Percentiles rank a stretch among this genome's conserved stretches.
These are phyloP conservation scores for Microdochium bolleyi DNA, from an alignment of 2,329 filamentous ascomycete species.

Conservation along the genomic window DNA sequence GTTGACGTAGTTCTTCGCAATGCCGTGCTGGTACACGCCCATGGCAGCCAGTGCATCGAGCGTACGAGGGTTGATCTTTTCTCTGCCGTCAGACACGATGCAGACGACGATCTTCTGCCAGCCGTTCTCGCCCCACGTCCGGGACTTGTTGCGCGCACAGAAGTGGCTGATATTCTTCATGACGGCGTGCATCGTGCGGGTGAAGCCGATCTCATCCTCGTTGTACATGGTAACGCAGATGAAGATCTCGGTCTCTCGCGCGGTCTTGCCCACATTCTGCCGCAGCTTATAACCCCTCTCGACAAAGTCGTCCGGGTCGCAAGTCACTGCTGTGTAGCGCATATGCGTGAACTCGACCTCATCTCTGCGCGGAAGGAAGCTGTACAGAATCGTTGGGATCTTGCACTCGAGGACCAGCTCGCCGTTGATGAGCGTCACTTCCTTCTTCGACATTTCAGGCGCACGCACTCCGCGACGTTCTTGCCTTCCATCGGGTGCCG, in stretches of 20 bases:
- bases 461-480: conserved; percentile 78
- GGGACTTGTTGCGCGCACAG: conserved; percentile 86
- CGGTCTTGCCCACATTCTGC: conserved; percentile 86
- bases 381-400: conserved; percentile 96
- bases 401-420: conserved; percentile 98
- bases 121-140: conserved; percentile 96
- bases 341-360: conserved; percentile 96
- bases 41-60: conserved; percentile 92
- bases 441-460: conserved; percentile 84
- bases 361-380: conserved; percentile 86
- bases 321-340: conserved; percentile 91
- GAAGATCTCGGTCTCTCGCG: conserved; percentile 87
- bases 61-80: conserved; percentile 83
- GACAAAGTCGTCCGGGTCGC: conserved; percentile 83
- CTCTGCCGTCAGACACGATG: conserved; percentile 87
- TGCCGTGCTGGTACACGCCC: conserved; percentile 96
- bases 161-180: conserved; percentile 99
- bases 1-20: conserved; percentile 98
- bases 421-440: conserved; percentile 93
- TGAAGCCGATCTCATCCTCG: conserved; percentile 93
- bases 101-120: conserved; percentile 99
- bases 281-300: conserved; percentile 85
- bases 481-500: conserved; percentile 80
- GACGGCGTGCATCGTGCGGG: conserved; percentile 90
- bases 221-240: conserved; percentile 99